Conservation (phyloP, 495 filamentous ascomycete genomes). For the Geoglossum glabrum region DNA sequence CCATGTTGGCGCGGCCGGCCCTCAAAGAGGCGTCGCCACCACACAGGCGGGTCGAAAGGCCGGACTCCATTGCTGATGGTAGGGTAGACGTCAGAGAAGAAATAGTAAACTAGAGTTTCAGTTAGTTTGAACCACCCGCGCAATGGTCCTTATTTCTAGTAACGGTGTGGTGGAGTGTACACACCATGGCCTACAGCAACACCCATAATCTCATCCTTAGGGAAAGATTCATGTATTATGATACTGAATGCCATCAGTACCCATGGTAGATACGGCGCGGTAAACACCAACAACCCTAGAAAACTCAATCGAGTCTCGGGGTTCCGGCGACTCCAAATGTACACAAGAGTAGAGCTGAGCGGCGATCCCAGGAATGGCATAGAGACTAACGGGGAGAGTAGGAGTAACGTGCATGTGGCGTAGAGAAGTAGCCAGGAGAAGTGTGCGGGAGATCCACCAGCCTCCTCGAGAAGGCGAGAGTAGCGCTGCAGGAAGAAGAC, state of each 20-base stretch:
- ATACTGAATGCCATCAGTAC: conserved; percentile 83
- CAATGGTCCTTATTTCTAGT: neutral
- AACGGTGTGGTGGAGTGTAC: conserved; percentile 8
- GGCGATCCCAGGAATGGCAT: conserved; percentile 87
- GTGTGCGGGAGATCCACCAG: conserved; percentile 69
- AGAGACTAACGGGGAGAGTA: conserved; percentile 62
- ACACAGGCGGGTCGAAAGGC: conserved; percentile 75
- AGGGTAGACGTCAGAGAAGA: conserved; percentile 92
- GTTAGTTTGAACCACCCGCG: conserved; percentile 7
- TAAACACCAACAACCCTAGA: conserved; percentile 74
- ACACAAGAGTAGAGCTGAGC: conserved; percentile 78
- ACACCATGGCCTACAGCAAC: conserved; percentile 69
- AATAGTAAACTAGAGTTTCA: conserved; percentile 57
- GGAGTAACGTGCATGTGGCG: conserved; percentile 52
- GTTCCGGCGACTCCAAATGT: conserved; percentile 93
- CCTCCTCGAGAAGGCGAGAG: conserved; percentile 86
- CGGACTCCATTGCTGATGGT: conserved; percentile 66
- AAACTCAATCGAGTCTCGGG: conserved; percentile 83
- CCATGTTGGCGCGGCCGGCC: conserved; percentile 14
- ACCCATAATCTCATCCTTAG: conserved; percentile 90
- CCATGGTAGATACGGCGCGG: conserved; percentile 89
- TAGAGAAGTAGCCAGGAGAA: conserved; percentile 90
- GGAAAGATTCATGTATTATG: conserved; percentile 63
- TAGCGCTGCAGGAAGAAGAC: conserved; percentile 98
- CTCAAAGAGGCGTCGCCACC: conserved; percentile 82